Conservation (phyloP, 1,284 basidiomycete species). For the Macrocybe sp. region DNA sequence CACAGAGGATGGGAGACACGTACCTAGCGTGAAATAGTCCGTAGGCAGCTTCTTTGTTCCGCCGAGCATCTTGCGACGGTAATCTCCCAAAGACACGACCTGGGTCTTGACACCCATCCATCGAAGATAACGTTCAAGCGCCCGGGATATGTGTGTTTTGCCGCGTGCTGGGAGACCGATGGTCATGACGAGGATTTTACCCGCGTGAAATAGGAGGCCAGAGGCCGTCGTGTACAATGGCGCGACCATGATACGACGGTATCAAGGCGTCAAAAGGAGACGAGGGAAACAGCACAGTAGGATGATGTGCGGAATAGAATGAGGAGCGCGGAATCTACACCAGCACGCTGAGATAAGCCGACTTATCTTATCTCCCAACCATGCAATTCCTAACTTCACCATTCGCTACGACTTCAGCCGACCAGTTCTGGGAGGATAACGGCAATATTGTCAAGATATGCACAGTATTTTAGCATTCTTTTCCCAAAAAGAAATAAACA, state of each 20-base stretch:
- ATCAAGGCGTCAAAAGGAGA: constrained; percentile 12
- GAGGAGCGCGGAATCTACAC: no score
- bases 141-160: constrained; percentile 95
- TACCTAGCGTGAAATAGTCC: constrained; percentile 89
- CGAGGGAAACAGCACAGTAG: no score
- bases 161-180: constrained; percentile 92
- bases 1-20: constrained; percentile 16
- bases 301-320: no score
- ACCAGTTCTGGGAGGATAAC: no score
- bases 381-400: no score
- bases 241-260: constrained; percentile 71
- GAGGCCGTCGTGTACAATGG: constrained; percentile 83
- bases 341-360: no score
- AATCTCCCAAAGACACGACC: constrained; percentile 94
- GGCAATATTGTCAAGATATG: no score
- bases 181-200: constrained; percentile 89
- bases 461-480: no score
- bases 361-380: no score
- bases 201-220: constrained; percentile 88
- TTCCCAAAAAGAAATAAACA: no score
- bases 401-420: no score
- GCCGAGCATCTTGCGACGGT: constrained; percentile 86
- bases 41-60: constrained; percentile 83
- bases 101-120: constrained; percentile 98
- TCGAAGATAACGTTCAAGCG: constrained; percentile 92